These are phyloP conservation scores for Aspergillus candidus DNA, from an alignment of 2,329 filamentous ascomycete genomes.

Conservation along the genomic window DNA sequence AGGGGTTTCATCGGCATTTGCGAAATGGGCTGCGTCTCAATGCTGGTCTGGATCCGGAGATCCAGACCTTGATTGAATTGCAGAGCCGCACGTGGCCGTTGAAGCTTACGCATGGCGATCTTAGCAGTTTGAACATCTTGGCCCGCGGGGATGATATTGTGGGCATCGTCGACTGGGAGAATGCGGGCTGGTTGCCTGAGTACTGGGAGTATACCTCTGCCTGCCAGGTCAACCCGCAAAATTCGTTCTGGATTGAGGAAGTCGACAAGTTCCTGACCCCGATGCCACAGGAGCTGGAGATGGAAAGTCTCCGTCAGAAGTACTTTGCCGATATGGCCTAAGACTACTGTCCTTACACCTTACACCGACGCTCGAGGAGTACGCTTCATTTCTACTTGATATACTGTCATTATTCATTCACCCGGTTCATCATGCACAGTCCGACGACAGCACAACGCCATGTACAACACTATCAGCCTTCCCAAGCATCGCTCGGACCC, in stretches of 20 bases:
- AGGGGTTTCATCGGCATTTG: constrained; percentile 36
- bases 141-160: constrained; percentile 35
- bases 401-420: neutral
- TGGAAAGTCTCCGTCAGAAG: constrained; percentile 36
- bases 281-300: constrained; percentile 32
- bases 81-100: constrained; percentile 27
- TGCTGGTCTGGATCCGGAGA: constrained; percentile 16
- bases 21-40: constrained; percentile 26
- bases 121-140: constrained; percentile 37
- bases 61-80: constrained; percentile 30
- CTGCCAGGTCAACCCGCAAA: constrained; percentile 37
- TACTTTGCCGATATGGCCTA: constrained; percentile 28
- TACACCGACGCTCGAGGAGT: constrained; percentile 3
- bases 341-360: too few relatives aligned
- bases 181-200: constrained; percentile 27
- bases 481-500: too few relatives aligned
- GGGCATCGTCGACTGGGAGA: constrained; percentile 31
- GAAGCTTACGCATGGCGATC: constrained; percentile 49
- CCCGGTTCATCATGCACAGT: too few relatives aligned
- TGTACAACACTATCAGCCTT: too few relatives aligned
- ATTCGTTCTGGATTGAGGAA: constrained; percentile 34
- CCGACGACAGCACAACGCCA: too few relatives aligned
- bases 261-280: constrained; percentile 38
- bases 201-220: constrained; percentile 34
- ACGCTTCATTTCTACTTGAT: constrained; percentile 2